phyloP scores from a whole-genome alignment of 331 rosid species.

The Dryas integrifolia region DNA sequence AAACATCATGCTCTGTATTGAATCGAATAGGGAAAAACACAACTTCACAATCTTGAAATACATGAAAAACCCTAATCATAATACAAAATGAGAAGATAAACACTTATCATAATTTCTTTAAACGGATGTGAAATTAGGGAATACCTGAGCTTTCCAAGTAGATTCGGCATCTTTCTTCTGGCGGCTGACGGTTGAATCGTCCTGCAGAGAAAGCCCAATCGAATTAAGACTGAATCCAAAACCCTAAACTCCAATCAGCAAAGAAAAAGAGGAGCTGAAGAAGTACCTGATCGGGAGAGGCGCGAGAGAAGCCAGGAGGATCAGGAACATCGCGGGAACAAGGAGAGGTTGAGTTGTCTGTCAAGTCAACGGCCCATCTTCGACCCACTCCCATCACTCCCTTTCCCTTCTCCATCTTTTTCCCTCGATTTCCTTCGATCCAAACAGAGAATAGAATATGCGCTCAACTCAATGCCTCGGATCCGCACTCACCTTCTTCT shows the following conservation, averaged over 20 bases:
- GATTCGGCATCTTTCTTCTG: constrained; percentile 97
- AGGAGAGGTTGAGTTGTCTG: constrained; percentile 65
- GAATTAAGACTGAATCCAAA: not conserved
- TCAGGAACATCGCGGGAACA: constrained; percentile 68
- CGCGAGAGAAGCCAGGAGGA: constrained; percentile 94
- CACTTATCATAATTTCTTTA: not conserved
- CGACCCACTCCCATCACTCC: constrained; percentile 70
- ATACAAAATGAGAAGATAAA: too few species aligned
- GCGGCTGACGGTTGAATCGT: constrained; percentile 77
- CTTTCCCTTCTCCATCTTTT: constrained; percentile 75
- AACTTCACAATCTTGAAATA: not conserved
- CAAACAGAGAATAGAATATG: not conserved
- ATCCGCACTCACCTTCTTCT: not conserved
- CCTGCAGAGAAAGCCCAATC: constrained; percentile 31
- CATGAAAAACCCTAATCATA: constrained; percentile 6
- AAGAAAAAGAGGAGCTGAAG: not conserved
- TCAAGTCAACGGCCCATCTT: constrained; percentile 86
- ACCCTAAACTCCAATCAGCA: not conserved
- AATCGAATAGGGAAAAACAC: not conserved
- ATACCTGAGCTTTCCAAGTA: constrained; percentile 87
- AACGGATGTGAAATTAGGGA: not conserved
- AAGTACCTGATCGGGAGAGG: constrained; percentile 73
- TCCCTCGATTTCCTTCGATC: constrained; percentile 11
- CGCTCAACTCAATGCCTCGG: not conserved
- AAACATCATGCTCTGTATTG: not conserved